Conservation (phyloP, 345 rosid genomes). For the Salix brachista region DNA sequence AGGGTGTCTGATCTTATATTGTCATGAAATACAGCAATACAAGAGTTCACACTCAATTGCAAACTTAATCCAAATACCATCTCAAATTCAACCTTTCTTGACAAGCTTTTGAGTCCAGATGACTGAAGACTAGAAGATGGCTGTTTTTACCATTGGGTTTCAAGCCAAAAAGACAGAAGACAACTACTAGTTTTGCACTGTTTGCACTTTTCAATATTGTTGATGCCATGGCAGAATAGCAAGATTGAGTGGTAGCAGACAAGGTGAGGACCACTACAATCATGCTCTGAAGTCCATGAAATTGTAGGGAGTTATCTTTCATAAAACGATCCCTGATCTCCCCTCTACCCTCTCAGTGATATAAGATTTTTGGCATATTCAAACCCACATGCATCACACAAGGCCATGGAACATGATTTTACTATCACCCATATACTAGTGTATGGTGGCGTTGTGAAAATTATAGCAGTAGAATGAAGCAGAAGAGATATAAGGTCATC, state of each 20-base stretch:
- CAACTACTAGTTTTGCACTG: background rate
- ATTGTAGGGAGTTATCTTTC: background rate
- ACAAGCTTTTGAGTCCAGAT: background rate
- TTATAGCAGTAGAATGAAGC: background rate
- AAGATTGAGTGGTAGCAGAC: background rate
- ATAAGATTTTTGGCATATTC: background rate
- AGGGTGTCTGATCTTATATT: background rate
- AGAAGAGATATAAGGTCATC: background rate
- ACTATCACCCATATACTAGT: background rate
- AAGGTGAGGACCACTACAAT: background rate
- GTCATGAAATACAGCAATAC: background rate
- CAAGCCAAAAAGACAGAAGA: background rate
- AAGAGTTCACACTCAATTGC: background rate
- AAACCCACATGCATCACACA: background rate
- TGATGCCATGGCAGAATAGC: background rate
- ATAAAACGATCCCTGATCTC: too few species aligned
- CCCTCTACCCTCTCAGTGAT: background rate
- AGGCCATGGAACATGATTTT: background rate
- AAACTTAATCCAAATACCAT: background rate
- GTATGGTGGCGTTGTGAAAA: background rate
- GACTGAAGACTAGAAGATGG: background rate
- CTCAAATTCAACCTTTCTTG: background rate
- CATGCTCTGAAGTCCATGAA: background rate
- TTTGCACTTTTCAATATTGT: background rate
- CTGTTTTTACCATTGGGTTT: background rate